phyloP scores from a whole-genome alignment of 805 yeast species.

The Dipodascus albidus region DNA sequence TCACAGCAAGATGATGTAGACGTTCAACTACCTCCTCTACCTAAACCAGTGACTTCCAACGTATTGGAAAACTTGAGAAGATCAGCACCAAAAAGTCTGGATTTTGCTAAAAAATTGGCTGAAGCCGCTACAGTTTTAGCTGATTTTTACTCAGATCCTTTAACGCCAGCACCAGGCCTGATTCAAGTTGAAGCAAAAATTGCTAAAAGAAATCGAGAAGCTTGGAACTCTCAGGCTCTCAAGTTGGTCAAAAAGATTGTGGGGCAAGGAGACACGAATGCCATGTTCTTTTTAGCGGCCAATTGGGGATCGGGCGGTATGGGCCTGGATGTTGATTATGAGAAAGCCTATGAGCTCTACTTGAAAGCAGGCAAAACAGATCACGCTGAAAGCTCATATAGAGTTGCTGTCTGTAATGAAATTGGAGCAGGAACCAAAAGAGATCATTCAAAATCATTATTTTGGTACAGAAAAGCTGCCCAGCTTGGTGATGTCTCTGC shows the following conservation, averaged over 20 bases:
- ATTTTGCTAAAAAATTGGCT: constrained; percentile 49
- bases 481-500: constrained; percentile 49
- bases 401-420: constrained; percentile 63
- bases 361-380: constrained; percentile 45
- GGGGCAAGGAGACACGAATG: constrained; percentile 35
- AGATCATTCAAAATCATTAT: constrained; percentile 36
- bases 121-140: constrained; percentile 31
- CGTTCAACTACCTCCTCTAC: not conserved
- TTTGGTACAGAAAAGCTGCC: constrained; percentile 51
- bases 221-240: constrained; percentile 44
- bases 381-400: constrained; percentile 50
- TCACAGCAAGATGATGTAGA: constrained; percentile 1
- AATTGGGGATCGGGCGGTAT: constrained; percentile 40
- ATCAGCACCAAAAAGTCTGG: constrained; percentile 28
- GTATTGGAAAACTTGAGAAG: constrained; percentile 21
- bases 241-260: constrained; percentile 49
- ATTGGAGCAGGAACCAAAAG: constrained; percentile 44
- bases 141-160: constrained; percentile 27
- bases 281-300: constrained; percentile 50
- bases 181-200: constrained; percentile 35
- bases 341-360: constrained; percentile 50
- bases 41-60: constrained; percentile 18
- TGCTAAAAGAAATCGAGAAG: constrained; percentile 39
- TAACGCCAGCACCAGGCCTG: constrained; percentile 32
- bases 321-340: constrained; percentile 43